Evolutionary conservation across 495 filamentous ascomycete genomes (phyloP), one percentile per base, ranked within the genome.

Genomic region (Entonaema liquescens): DNA sequence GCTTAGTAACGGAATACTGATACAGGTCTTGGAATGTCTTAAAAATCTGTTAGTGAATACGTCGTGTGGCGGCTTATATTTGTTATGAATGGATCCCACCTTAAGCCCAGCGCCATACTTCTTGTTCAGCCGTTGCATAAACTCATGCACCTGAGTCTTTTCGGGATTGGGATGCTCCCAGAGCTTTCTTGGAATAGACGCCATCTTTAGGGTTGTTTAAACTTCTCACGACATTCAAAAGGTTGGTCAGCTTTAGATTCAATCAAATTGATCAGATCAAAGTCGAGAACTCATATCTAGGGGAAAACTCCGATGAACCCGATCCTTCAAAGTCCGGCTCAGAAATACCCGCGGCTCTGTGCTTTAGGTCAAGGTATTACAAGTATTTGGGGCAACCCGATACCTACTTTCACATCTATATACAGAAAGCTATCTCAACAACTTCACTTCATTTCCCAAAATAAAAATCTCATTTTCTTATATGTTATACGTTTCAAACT

Each of bases 1-100:
- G 84, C 60, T 86, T 78, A 12, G 81, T 78, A 42, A 90, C 79
- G 31, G 90, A 92, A 79, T 83, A 92, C 40, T 83, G 73, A 71
- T 91, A 88, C 7, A 94, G 81, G 12, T 90, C 89, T 67, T 84
- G 76, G 77, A 89, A 93, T 5, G 83, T 85, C 85, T 90, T 64
- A 13, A 23, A 13, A 23, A 38, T 6, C 8, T 26, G 72, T 72
- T 53, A 74, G 57, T 35, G 21, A 15, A 17, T 9, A 53, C 35
- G 64, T n/a, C 21, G 40, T 17, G 19, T 42, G 21, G 36, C 13
- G 21, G 35, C 13, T 72, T 47, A 25, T 9, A 21, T 21, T 35
- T 61, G 31, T 19, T 19, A 12, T 17, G 0, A 21, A 28, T 56
- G 8, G 19, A 53, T 36, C 70, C 62, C 67, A 85, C 86, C 74